These are phyloP conservation scores for Sophora flavescens DNA, from an alignment of 306 rosid genomes.

Conservation along the genomic window DNA sequence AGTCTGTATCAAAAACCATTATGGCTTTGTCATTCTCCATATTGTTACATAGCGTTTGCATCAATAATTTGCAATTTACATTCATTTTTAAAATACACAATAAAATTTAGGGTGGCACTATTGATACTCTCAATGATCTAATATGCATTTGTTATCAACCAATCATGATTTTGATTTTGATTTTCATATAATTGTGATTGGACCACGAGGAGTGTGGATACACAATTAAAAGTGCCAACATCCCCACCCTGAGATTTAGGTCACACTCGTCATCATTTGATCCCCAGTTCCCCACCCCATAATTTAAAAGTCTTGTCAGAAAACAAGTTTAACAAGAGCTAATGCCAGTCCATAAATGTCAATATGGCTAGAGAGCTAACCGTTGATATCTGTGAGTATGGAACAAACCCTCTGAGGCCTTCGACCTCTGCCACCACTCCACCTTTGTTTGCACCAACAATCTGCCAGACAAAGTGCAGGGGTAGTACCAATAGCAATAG, in stretches of 20 bases:
- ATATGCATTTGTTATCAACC: no score
- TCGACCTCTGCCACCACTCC: conserved; percentile 94
- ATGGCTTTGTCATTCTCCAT: not conserved
- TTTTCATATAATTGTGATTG: no score
- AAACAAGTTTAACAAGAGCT: conserved; percentile 27
- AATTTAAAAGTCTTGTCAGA: conserved; percentile 20
- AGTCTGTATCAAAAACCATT: conserved; percentile 28
- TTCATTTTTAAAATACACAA: not conserved
- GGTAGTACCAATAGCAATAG: not conserved
- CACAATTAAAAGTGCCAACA: no score
- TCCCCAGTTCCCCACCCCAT: conserved; percentile 16
- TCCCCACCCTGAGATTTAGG: no score
- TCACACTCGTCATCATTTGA: not conserved
- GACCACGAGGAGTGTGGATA: no score
- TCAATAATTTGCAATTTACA: not conserved
- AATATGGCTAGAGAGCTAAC: conserved; percentile 60
- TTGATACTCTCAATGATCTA: no score
- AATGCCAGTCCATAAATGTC: conserved; percentile 31
- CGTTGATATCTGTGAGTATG: conserved; percentile 91
- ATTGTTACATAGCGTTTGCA: not conserved
- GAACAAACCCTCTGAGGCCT: conserved; percentile 95
- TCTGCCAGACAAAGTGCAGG: conserved; percentile 57
- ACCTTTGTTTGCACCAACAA: conserved; percentile 87
- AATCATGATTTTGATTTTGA: no score
- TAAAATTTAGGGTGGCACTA: no score